A percentile compares a stretch with the other conserved stretches of the same genome.
phyloP scores from a whole-genome alignment of 2,329 filamentous ascomycete genomes.

The Calonectria leucothoes region DNA sequence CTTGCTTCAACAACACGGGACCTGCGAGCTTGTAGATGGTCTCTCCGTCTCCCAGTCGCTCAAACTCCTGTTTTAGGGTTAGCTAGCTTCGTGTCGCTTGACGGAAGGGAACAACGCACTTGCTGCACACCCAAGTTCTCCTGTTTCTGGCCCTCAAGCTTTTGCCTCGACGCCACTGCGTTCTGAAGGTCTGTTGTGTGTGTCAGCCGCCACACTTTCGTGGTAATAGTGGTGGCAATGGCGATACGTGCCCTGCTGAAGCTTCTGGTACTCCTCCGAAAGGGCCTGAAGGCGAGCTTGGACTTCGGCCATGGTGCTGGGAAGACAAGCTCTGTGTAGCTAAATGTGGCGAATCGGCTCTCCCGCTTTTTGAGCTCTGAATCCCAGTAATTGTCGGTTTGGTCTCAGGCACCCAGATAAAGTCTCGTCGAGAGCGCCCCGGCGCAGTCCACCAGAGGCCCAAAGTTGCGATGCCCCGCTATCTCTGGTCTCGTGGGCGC shows the following conservation, averaged over 20 bases:
- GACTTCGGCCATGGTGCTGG: constrained; percentile 70
- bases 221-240: neutral
- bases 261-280: constrained; percentile 87
- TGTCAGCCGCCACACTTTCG: constrained; percentile 21
- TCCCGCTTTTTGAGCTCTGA: neutral
- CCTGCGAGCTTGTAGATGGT: constrained; percentile 97
- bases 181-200: constrained; percentile 78
- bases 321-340: neutral
- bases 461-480: constrained; percentile 40
- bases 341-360: neutral
- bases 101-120: constrained; percentile 54
- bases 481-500: constrained; percentile 31
- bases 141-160: constrained; percentile 92
- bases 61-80: constrained; percentile 75
- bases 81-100: constrained; percentile 20
- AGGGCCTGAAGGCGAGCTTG: constrained; percentile 85
- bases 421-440: constrained; percentile 10
- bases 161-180: constrained; percentile 83
- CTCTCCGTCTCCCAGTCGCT: constrained; percentile 80
- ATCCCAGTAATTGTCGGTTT: neutral
- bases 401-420: neutral
- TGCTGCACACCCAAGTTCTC: constrained; percentile 92
- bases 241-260: constrained; percentile 77
- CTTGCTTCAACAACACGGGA: constrained; percentile 93
- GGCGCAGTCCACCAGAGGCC: constrained; percentile 4